A percentile compares a stretch with the other conserved stretches of the same genome.
phyloP scores from a whole-genome alignment of 345 rosid species.

The Salix arbutifolia region DNA sequence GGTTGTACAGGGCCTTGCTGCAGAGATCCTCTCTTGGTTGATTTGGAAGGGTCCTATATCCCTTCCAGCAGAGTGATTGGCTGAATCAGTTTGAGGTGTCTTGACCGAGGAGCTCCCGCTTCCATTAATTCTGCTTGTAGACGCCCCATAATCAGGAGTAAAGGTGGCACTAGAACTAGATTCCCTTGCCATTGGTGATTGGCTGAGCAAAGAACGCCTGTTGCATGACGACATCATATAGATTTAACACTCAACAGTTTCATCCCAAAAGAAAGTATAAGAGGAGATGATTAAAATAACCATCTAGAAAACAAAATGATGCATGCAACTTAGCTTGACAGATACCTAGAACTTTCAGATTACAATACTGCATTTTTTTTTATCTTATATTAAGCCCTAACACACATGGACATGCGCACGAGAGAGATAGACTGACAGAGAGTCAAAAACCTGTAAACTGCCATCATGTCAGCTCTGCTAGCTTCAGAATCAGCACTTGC shows the following conservation, averaged over 20 bases:
- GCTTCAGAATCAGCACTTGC: slow-evolving; percentile 51
- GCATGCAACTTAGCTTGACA: too few species aligned
- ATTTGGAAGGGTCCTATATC: slow-evolving; percentile 24
- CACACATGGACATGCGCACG: neutral
- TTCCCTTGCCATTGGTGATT: slow-evolving; percentile 60
- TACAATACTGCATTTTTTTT: neutral
- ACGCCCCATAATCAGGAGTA: slow-evolving; percentile 37
- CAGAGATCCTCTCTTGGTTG: slow-evolving; percentile 25
- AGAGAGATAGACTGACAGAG: slow-evolving; percentile 8
- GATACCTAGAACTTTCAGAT: neutral
- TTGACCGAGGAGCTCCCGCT: slow-evolving; percentile 41
- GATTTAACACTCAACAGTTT: neutral
- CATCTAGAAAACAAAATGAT: neutral
- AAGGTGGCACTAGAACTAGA: slow-evolving; percentile 23
- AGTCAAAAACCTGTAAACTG: slow-evolving; percentile 69
- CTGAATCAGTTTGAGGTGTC: slow-evolving; percentile 32
- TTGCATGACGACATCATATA: slow-evolving; percentile 3
- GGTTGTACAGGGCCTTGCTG: slow-evolving; percentile 20
- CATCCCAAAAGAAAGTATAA: too few species aligned
- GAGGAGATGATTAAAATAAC: neutral
- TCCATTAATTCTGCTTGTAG: slow-evolving; percentile 27
- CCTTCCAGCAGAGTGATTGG: slow-evolving; percentile 20
- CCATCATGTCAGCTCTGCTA: slow-evolving; percentile 77
- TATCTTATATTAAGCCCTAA: neutral
- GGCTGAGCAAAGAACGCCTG: slow-evolving; percentile 93